A percentile compares a stretch with the other conserved stretches of the same genome.
Conservation (phyloP, 805 yeast species). For the Candida ortonii region DNA sequence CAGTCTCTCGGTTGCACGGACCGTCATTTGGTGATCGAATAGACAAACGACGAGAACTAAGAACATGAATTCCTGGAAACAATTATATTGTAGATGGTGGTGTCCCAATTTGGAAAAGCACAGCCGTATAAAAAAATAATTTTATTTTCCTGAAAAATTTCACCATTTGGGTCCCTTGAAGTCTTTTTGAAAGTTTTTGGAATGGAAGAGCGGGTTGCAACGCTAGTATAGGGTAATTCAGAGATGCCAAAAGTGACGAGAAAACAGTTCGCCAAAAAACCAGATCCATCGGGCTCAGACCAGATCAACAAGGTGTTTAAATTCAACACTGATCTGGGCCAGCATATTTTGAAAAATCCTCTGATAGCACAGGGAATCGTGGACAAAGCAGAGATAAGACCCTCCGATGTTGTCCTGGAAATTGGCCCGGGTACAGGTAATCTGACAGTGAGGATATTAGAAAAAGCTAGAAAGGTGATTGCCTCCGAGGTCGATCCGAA, state of each 20-base stretch:
- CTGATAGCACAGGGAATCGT: conserved; percentile 97
- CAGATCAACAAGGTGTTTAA: conserved; percentile 85
- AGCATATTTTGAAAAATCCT: conserved; percentile 94
- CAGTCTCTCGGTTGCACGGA: no score
- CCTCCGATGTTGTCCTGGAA: conserved; percentile 89
- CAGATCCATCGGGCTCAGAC: conserved; percentile 59
- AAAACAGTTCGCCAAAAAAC: conserved; percentile 55
- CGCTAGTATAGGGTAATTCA: no score
- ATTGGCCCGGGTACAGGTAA: conserved; percentile 99
- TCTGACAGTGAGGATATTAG: conserved; percentile 86
- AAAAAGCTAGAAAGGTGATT: conserved; percentile 88
- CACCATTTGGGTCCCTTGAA: no score
- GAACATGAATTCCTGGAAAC: no score
- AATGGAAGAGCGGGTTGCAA: no score
- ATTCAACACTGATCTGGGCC: conserved; percentile 95
- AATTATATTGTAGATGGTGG: no score
- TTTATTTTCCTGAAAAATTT: no score
- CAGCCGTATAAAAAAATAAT: no score
- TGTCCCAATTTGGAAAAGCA: no score
- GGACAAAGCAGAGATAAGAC: conserved; percentile 89
- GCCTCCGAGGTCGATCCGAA: conserved; percentile 99
- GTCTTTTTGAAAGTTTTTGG: no score
- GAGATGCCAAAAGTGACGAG: conserved; percentile 62
- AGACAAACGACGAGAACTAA: no score
- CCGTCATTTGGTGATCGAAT: no score